Evolutionary conservation across 306 rosid genomes (phyloP), one percentile per base, ranked within the genome.

Genomic region (Oemleria cerasiformis): DNA sequence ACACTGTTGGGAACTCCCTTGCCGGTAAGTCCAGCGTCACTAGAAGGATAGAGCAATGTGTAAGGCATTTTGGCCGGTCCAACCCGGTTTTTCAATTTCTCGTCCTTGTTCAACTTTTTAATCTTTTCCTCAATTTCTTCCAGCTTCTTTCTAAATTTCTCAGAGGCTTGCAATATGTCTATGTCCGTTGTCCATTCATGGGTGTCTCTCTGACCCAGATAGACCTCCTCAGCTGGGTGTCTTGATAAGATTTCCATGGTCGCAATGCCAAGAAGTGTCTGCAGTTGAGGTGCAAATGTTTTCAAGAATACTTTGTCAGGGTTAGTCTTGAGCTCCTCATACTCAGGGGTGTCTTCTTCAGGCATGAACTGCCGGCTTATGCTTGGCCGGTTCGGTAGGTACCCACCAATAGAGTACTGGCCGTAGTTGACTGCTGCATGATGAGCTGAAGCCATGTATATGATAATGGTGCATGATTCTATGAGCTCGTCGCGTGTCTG

Each of bases 361-460:
- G 94, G 94, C 75, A 91, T 86, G 50, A 86, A 73, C 14, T 83
- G 69, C 38, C 84, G 79, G 54, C 83, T 83, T 43, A 75, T 4
- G 13, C 88, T 78, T 30, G 92, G 97, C 0, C 96, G 84, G 84
- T 85, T 88, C 39, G 86, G 81, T 4, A 86, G 74, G 5, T 77
- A 84, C 38, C 96, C 97, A 5, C 90, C 97, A 38, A 78, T 88
- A 30, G 97, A 86, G 43, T 88, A 91, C 43, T 88, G 97, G 48
- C 96, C 97, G 12, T 88, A 91, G 65, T 88, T 91, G 51, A 91
- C 82, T 1, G 95, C 97, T 4, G 97, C 97, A 38, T 91, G 97
- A 11, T 85, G 83, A 0, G 96, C 96, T 0, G 96, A 91, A 63
- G 85, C 89, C 14, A 80, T 86, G 89, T 94, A 91, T 74, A 88